Evolutionary conservation across 805 yeast genomes (phyloP).

Genomic region (Candida ponderosae): DNA sequence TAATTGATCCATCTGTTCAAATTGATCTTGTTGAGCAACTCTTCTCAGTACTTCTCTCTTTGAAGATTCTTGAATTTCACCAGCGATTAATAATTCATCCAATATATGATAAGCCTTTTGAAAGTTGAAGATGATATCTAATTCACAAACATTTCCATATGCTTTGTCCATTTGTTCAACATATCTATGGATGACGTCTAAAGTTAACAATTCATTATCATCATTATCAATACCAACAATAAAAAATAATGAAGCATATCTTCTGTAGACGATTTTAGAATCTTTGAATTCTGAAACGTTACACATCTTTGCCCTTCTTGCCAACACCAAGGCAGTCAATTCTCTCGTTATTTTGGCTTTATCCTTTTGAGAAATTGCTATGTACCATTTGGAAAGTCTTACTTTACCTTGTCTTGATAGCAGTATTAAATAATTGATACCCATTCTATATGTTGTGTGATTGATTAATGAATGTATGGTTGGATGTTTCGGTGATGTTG

Average conservation of each 20-base stretch:
- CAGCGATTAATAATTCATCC: slow-evolving; percentile 86
- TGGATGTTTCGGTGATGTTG: neutral
- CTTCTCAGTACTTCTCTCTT: slow-evolving; percentile 70
- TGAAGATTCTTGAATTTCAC: slow-evolving; percentile 78
- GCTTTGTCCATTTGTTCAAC: slow-evolving; percentile 96
- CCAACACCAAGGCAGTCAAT: slow-evolving; percentile 74
- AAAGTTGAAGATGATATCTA: slow-evolving; percentile 94
- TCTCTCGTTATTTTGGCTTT: slow-evolving; percentile 80
- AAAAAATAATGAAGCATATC: slow-evolving; percentile 91
- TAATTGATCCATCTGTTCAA: slow-evolving; percentile 69
- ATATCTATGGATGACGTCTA: slow-evolving; percentile 85
- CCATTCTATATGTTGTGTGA: slow-evolving; percentile 33
- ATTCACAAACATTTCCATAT: slow-evolving; percentile 92
- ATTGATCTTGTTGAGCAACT: slow-evolving; percentile 78
- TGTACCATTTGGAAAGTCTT: slow-evolving; percentile 90
- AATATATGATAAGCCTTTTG: slow-evolving; percentile 87
- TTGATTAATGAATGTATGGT: neutral
- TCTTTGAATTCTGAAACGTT: slow-evolving; percentile 74
- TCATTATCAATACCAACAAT: slow-evolving; percentile 76
- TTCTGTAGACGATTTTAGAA: slow-evolving; percentile 77
- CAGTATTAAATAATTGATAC: slow-evolving; percentile 70
- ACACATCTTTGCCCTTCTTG: slow-evolving; percentile 91
- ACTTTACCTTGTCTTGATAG: slow-evolving; percentile 94
- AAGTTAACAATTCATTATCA: slow-evolving; percentile 79
- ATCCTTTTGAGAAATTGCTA: slow-evolving; percentile 75